A percentile compares a stretch with the other conserved stretches of the same genome.
These are phyloP conservation scores for Penicillium chermesinum DNA, from an alignment of 495 filamentous ascomycete genomes.

Conservation along the genomic window DNA sequence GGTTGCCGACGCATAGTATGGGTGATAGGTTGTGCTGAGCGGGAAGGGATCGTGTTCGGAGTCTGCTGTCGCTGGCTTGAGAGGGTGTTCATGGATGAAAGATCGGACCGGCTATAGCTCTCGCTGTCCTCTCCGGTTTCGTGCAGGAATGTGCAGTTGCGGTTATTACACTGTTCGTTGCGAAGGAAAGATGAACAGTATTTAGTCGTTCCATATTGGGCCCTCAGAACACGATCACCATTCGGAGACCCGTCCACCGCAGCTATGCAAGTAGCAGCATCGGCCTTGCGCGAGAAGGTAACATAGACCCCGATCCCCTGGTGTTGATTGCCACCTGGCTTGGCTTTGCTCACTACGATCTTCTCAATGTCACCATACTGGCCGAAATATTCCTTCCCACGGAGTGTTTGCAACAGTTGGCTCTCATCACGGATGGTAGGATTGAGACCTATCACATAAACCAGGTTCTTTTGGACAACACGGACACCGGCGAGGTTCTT, in stretches of 20 bases:
- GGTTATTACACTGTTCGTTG: slow-evolving; percentile 86
- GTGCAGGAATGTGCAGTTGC: slow-evolving; percentile 95
- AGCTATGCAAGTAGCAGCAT: slow-evolving; percentile 82
- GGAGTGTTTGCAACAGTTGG: slow-evolving; percentile 72
- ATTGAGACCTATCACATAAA: slow-evolving; percentile 93
- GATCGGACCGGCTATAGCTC: slow-evolving; percentile 89
- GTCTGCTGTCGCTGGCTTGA: slow-evolving; percentile 60
- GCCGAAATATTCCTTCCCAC: slow-evolving; percentile 88
- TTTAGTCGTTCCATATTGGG: slow-evolving; percentile 96
- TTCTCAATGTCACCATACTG: slow-evolving; percentile 99
- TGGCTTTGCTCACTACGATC: slow-evolving; percentile 96
- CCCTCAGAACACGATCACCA: slow-evolving; percentile 77
- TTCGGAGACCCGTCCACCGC: slow-evolving; percentile 91
- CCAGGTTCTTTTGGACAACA: slow-evolving; percentile 96
- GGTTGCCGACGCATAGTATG: slow-evolving; percentile 69
- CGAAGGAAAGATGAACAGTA: slow-evolving; percentile 97
- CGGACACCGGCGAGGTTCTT: slow-evolving; percentile 93
- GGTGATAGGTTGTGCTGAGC: slow-evolving; percentile 46
- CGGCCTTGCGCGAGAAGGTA: slow-evolving; percentile 82
- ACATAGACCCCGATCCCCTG: slow-evolving; percentile 95
- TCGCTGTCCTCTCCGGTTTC: slow-evolving; percentile 96
- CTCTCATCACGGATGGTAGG: slow-evolving; percentile 89
- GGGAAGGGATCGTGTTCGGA: slow-evolving; percentile 25
- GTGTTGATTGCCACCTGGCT: slow-evolving; percentile 62
- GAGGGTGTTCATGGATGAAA: slow-evolving; percentile 91